Evolutionary conservation across 2,329 filamentous ascomycete species (phyloP), one percentile per base, ranked within the genome.

Genomic region (Diplodia intermedia): DNA sequence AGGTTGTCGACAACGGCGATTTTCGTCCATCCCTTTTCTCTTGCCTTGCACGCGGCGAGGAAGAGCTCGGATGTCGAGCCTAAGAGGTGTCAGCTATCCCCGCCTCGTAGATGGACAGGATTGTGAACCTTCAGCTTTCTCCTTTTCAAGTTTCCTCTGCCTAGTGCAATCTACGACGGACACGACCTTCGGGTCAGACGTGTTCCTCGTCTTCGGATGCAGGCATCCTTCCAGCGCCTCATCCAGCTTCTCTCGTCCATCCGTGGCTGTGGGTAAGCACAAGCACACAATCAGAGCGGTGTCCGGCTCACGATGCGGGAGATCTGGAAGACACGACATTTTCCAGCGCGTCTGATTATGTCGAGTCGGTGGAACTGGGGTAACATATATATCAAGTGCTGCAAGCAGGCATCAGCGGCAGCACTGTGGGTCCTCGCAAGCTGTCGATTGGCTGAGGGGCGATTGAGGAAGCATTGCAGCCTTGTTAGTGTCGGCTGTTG

Each of bases 251-350:
- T 61, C 20, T 15, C 23, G 38, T 4, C 38, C 56, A 61, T 61
- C 56, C 20, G 20, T 2, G 15, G 56, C 56, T 14, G 38, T 61
- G 4, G 56, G 56, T 7, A 23, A 29, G 43, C 56, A 61, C 26
- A 61, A 31, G 56, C 36, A 26, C 14, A 23, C 23, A 33, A 61
- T 29, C 6, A 61, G 56, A 49, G 43, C 4, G 11, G 15, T 20
- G 36, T 20, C 23, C 4, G 23, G 38, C 18, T 18, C 20, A 15
- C 1, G n/a, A 1, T 26, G 8, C 9, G 56, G 56, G 1, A 61
- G 12, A 11, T 61, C 38, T 5, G 56, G 56, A 8, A 61, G 38
- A 38, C 43, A 61, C 7, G 56, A 61, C 38, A 61, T 61, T 11
- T 12, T 56, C 18, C 4, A 23, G 18, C 3, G 18, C 4, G 54